Evolutionary conservation across 108 stramenopile genomes (phyloP).

Genomic region (Skeletonema tropicum): DNA sequence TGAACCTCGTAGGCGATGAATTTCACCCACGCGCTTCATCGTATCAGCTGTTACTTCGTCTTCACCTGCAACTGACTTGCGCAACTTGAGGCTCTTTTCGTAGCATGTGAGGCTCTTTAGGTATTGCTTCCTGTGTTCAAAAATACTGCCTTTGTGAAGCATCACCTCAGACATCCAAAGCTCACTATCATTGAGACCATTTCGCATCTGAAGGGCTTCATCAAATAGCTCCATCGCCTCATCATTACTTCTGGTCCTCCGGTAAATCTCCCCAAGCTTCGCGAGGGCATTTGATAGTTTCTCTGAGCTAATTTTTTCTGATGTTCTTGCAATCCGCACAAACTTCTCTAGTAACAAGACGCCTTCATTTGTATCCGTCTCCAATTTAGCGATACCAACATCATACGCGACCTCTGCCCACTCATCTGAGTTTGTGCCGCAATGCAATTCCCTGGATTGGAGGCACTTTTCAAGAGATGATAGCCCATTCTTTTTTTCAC

Average conservation of each 20-base stretch:
- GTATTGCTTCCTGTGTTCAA: constrained; percentile 41
- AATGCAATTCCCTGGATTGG: constrained; percentile 1
- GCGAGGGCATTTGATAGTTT: constrained; percentile 39
- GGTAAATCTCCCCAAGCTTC: constrained; percentile 30
- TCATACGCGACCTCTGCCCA: constrained; percentile 44
- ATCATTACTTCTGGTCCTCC: constrained; percentile 33
- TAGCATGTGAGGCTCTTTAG: constrained; percentile 32
- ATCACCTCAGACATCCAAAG: constrained; percentile 41
- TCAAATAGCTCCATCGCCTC: constrained; percentile 45
- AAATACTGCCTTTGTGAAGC: constrained; percentile 44
- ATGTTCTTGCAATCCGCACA: constrained; percentile 21
- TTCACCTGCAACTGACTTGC: constrained; percentile 30
- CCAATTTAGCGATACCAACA: constrained; percentile 36
- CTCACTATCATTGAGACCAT: constrained; percentile 31
- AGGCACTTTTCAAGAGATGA: constrained; percentile 39
- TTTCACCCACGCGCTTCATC: constrained; percentile 40
- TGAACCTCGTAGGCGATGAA: constrained; percentile 28
- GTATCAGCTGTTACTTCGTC: constrained; percentile 52
- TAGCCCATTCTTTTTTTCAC: constrained; percentile 31
- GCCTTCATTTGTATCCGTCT: constrained; percentile 22
- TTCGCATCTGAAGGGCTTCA: constrained; percentile 45
- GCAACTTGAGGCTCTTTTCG: constrained; percentile 38
- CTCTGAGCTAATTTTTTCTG: not conserved
- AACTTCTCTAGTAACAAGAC: constrained; percentile 31
- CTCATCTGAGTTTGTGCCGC: constrained; percentile 27